Conservation (phyloP, 257 asterid species). For the Oldenlandia corymbosa region DNA sequence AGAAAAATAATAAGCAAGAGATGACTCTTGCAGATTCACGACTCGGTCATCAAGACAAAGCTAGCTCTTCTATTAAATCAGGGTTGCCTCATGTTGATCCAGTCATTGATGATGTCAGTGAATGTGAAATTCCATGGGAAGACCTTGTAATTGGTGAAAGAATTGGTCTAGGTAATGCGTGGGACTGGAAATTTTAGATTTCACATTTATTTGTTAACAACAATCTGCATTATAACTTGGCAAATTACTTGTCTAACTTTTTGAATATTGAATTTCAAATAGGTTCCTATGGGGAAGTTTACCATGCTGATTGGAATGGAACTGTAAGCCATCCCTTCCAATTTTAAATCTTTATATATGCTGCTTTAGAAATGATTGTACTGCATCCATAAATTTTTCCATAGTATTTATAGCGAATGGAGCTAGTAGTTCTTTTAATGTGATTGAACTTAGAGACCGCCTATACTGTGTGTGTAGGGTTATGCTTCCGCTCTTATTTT, state of each 20-base stretch:
- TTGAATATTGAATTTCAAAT: constrained; percentile 13
- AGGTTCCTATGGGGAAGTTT: constrained; percentile 99
- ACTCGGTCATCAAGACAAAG: constrained; percentile 36
- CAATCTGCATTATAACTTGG: background rate
- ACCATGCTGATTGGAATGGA: constrained; percentile 99
- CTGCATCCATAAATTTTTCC: background rate
- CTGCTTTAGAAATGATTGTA: background rate
- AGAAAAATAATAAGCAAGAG: constrained; percentile 32
- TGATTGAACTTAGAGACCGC: background rate
- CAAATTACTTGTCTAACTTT: background rate
- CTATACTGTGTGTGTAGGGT: background rate
- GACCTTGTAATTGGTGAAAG: constrained; percentile 94
- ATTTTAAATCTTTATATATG: background rate
- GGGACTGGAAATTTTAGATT: constrained; percentile 13
- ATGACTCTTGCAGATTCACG: constrained; percentile 26
- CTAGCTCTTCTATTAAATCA: constrained; percentile 35
- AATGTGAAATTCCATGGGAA: constrained; percentile 98
- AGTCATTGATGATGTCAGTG: constrained; percentile 88
- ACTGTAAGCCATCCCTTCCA: constrained; percentile 56
- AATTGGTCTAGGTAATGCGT: constrained; percentile 86
- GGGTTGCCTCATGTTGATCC: constrained; percentile 44
- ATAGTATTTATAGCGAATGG: background rate
- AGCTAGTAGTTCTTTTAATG: background rate
- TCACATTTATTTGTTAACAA: background rate
- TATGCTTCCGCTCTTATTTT: background rate